A percentile compares a stretch with the other conserved stretches of the same genome.
phyloP scores from a whole-genome alignment of 306 rosid species.

The Arachis hypogaea region DNA sequence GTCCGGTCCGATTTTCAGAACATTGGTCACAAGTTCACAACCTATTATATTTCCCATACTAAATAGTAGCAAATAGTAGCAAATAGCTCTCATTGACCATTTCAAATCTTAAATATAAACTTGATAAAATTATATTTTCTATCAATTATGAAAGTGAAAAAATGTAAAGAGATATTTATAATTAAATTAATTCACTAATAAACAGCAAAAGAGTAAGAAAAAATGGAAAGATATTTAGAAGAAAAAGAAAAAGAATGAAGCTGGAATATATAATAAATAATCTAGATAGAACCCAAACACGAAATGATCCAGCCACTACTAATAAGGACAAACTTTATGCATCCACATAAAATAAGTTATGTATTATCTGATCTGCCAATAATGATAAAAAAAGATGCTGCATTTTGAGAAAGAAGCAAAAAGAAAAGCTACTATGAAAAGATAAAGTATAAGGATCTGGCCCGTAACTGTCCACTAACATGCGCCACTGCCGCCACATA shows the following conservation, averaged over 20 bases:
- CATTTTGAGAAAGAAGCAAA: not conserved
- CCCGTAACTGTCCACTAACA: conserved; percentile 26
- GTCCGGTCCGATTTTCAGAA: too few relatives aligned
- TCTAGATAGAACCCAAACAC: not conserved
- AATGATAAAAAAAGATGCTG: not conserved
- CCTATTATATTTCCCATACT: too few relatives aligned
- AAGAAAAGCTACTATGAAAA: not conserved
- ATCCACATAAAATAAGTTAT: not conserved
- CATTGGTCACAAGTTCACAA: too few relatives aligned
- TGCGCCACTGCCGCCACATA: conserved; percentile 15
- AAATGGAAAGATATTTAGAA: not conserved
- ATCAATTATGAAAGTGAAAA: too few relatives aligned
- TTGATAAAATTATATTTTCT: too few relatives aligned
- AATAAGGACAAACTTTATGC: not conserved
- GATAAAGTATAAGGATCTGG: conserved; percentile 29
- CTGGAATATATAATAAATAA: not conserved
- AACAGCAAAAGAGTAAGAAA: not conserved
- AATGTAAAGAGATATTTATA: too few relatives aligned
- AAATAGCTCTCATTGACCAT: too few relatives aligned
- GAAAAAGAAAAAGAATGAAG: too few relatives aligned
- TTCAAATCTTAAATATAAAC: too few relatives aligned
- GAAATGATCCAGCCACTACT: not conserved
- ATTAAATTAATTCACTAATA: too few relatives aligned
- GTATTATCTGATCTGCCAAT: not conserved
- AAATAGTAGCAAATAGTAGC: too few relatives aligned